These are phyloP conservation scores for Trichoderma breve DNA, from an alignment of 2,329 filamentous ascomycete genomes.

Conservation along the genomic window DNA sequence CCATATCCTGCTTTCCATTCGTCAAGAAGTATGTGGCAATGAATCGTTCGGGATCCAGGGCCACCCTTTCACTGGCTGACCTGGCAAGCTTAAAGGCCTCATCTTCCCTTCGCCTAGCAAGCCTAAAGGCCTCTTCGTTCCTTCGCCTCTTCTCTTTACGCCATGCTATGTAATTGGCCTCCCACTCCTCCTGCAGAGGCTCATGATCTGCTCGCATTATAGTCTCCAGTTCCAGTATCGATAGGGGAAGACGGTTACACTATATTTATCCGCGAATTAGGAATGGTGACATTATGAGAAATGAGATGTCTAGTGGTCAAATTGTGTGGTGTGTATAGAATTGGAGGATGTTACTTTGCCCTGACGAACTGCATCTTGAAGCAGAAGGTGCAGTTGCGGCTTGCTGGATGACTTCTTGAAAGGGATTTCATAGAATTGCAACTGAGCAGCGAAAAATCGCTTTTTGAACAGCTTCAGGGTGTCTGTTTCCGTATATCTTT, in stretches of 20 bases:
- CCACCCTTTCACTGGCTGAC: background rate
- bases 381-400: background rate
- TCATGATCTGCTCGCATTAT: conserved; percentile 13
- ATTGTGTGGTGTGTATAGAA: background rate
- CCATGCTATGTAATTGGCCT: background rate
- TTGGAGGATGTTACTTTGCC: background rate
- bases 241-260: background rate
- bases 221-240: conserved; percentile 1
- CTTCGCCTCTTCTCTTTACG: background rate
- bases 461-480: background rate
- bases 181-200: conserved; percentile 7
- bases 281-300: background rate
- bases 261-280: background rate
- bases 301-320: background rate
- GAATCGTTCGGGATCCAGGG: background rate
- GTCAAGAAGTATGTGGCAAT: background rate
- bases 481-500: background rate
- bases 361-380: background rate
- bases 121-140: background rate
- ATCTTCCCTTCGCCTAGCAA: background rate
- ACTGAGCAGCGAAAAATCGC: background rate
- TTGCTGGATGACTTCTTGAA: background rate
- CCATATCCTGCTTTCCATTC: background rate
- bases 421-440: background rate
- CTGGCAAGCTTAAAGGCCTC: background rate